Conservation (phyloP, 306 rosid species). For the Senna tora region DNA sequence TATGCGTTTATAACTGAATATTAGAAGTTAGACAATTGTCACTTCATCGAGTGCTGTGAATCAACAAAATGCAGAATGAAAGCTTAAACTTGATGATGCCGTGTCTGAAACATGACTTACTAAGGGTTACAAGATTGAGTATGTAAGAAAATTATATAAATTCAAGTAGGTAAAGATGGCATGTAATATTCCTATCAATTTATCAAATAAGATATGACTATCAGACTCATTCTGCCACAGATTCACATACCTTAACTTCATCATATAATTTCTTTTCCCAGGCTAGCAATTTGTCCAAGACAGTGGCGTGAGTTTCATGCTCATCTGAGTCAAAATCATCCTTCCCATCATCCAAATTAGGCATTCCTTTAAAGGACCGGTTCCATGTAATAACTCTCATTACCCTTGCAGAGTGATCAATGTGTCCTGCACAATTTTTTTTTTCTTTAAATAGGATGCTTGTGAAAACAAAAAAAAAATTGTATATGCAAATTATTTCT, state of each 20-base stretch:
- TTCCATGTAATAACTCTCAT: constrained; percentile 97
- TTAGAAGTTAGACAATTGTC: not conserved
- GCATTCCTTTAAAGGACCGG: constrained; percentile 73
- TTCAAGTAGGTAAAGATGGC: constrained; percentile 7
- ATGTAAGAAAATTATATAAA: constrained; percentile 8
- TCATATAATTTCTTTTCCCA: constrained; percentile 98
- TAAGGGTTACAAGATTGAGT: constrained; percentile 10
- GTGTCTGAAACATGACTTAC: not conserved
- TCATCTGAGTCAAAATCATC: constrained; percentile 82
- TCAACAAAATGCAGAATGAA: not conserved
- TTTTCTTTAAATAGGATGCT: not conserved
- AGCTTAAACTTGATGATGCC: not conserved
- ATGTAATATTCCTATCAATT: constrained; percentile 14
- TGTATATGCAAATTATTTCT: not conserved
- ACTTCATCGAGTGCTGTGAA: not conserved
- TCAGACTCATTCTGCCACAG: not conserved
- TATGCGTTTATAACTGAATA: not conserved
- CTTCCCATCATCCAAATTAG: constrained; percentile 59
- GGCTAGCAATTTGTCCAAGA: constrained; percentile 92
- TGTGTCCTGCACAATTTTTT: constrained; percentile 79
- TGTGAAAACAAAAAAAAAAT: not conserved
- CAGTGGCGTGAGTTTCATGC: constrained; percentile 89
- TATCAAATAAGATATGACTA: not conserved
- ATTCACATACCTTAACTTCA: constrained; percentile 79
- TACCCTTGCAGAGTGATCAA: constrained; percentile 91